These are phyloP conservation scores for Manihot esculenta DNA, from an alignment of 441 rosid species.

Conservation along the genomic window DNA sequence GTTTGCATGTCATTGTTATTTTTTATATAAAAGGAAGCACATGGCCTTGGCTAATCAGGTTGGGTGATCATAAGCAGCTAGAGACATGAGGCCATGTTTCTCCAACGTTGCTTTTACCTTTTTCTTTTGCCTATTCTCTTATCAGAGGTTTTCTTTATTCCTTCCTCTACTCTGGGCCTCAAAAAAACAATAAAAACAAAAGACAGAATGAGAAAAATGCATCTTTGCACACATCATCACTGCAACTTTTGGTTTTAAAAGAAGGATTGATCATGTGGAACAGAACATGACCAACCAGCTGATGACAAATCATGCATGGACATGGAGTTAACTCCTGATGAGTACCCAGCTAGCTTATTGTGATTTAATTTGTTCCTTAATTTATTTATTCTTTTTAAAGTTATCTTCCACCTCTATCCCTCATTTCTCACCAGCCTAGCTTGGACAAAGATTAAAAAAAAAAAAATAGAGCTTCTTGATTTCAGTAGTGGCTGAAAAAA, in stretches of 20 bases:
- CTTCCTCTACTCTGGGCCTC: slow-evolving; percentile 25
- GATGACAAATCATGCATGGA: slow-evolving; percentile 26
- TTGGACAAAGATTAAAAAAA: background rate
- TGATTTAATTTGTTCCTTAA: background rate
- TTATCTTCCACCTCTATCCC: background rate
- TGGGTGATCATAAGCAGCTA: slow-evolving; percentile 13
- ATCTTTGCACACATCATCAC: slow-evolving; percentile 25
- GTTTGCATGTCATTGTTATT: slow-evolving; percentile 14
- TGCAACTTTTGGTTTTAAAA: slow-evolving; percentile 19
- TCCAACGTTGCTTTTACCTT: slow-evolving; percentile 33
- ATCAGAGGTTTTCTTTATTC: slow-evolving; percentile 28
- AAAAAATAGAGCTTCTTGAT: background rate
- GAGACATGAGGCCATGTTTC: slow-evolving; percentile 40
- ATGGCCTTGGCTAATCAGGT: slow-evolving; percentile 30
- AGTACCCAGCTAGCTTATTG: slow-evolving; percentile 13
- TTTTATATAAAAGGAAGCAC: slow-evolving; percentile 32
- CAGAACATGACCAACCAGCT: slow-evolving; percentile 26
- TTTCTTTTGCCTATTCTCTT: background rate
- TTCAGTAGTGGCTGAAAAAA: slow-evolving; percentile 1
- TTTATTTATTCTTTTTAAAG: too few relatives aligned
- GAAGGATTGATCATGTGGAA: slow-evolving; percentile 22
- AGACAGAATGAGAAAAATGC: slow-evolving; percentile 17
- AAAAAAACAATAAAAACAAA: slow-evolving; percentile 21
- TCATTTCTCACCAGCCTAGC: background rate
- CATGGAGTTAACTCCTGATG: background rate